Percentiles rank a stretch among this genome's conserved stretches.
Evolutionary conservation across 2,329 filamentous ascomycete genomes (phyloP).

Genomic region (Ilyonectria mors-panacis): DNA sequence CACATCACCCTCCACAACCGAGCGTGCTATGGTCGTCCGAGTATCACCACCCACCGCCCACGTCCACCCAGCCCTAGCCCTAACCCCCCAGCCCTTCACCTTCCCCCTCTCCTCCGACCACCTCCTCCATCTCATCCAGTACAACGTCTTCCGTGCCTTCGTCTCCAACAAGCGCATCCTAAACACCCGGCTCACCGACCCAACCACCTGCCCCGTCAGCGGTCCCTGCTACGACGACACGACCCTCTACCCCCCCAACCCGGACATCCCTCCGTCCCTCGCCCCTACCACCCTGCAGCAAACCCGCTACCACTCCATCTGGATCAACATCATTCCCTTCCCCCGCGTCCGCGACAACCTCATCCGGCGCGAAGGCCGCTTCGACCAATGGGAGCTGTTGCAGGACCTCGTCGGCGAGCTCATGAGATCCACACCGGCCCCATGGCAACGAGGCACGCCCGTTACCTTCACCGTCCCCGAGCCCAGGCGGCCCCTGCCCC

Average conservation of each 20-base stretch:
- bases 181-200: neutral
- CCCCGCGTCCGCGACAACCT: conserved; percentile 12
- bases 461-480: neutral
- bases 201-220: neutral
- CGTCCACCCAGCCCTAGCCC: neutral
- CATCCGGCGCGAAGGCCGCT: neutral
- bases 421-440: neutral
- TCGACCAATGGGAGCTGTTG: conserved; percentile 7
- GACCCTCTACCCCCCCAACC: neutral
- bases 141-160: conserved; percentile 17
- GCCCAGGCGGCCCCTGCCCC: neutral
- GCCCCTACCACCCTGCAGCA: neutral
- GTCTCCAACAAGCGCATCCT: conserved; percentile 10
- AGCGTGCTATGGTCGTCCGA: neutral
- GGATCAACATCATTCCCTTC: conserved; percentile 14
- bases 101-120: conserved; percentile 9
- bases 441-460: neutral
- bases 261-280: neutral
- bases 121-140: conserved; percentile 6
- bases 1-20: neutral
- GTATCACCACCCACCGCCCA: neutral
- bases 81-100: neutral
- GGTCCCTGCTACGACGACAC: neutral
- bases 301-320: neutral
- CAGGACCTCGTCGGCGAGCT: conserved; percentile 7